Conservation (phyloP, 345 rosid genomes). For the Rubroshorea leprosula region DNA sequence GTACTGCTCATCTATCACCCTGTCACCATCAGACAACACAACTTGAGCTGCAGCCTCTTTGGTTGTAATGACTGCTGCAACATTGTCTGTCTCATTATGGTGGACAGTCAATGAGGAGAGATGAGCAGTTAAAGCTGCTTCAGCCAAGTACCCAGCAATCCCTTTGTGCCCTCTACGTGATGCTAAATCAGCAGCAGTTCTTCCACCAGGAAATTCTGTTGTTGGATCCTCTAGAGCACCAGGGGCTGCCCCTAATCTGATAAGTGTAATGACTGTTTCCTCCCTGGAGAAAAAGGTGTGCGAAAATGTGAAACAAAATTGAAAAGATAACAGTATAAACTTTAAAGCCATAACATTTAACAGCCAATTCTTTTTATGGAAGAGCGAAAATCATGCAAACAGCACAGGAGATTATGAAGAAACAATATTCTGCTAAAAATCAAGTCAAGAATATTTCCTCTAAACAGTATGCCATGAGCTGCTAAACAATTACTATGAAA, state of each 20-base stretch:
- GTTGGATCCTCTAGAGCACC: slow-evolving; percentile 63
- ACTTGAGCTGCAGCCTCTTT: slow-evolving; percentile 20
- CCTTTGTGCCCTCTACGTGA: slow-evolving; percentile 61
- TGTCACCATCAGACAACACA: slow-evolving; percentile 13
- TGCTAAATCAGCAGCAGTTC: slow-evolving; percentile 58
- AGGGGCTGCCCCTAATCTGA: slow-evolving; percentile 47
- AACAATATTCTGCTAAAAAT: no score
- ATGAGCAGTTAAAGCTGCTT: slow-evolving; percentile 38
- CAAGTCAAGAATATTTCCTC: no score
- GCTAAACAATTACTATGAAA: no score
- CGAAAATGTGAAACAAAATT: not conserved
- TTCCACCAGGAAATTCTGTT: slow-evolving; percentile 50
- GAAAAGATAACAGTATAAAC: not conserved
- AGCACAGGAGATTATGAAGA: no score
- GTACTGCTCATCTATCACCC: slow-evolving; percentile 27
- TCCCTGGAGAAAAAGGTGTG: slow-evolving; percentile 32
- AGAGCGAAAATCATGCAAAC: not conserved
- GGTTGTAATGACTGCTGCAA: slow-evolving; percentile 19
- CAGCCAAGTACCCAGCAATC: slow-evolving; percentile 59
- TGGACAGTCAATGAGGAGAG: slow-evolving; percentile 36
- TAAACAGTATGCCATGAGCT: no score
- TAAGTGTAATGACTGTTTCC: slow-evolving; percentile 48
- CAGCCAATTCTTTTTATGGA: not conserved
- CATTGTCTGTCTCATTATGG: slow-evolving; percentile 16
- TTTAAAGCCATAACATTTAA: not conserved